A percentile compares a stretch with the other conserved stretches of the same genome.
Conservation (phyloP, 2,329 filamentous ascomycete species). For the Zymoseptoria pseudotritici region DNA sequence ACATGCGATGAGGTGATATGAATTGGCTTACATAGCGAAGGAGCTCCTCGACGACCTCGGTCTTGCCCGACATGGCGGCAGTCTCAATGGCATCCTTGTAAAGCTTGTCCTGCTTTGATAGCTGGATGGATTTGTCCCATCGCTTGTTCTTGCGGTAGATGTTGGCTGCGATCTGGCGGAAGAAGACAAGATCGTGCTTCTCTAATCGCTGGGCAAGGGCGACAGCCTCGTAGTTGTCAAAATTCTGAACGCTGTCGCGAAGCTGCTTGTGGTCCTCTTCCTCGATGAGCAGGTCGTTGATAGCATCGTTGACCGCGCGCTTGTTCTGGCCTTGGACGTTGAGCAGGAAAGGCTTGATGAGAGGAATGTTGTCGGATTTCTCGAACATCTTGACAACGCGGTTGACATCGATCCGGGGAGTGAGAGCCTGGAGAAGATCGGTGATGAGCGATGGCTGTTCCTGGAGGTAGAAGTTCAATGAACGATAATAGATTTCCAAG, state of each 20-base stretch:
- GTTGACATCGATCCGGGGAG: slow-evolving; percentile 93
- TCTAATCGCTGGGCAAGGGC: slow-evolving; percentile 87
- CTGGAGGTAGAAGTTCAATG: slow-evolving; percentile 93
- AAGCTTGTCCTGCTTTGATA: slow-evolving; percentile 98
- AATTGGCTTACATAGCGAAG: slow-evolving; percentile 80
- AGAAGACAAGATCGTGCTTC: slow-evolving; percentile 97
- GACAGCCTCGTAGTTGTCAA: slow-evolving; percentile 97
- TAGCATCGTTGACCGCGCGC: slow-evolving; percentile 93
- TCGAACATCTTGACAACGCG: slow-evolving; percentile 99
- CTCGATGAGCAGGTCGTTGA: slow-evolving; percentile 95
- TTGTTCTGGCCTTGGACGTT: slow-evolving; percentile 97
- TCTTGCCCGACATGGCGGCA: slow-evolving; percentile 81
- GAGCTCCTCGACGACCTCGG: slow-evolving; percentile 89
- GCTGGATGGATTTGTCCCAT: slow-evolving; percentile 96
- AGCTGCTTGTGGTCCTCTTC: slow-evolving; percentile 99
- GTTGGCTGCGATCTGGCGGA: slow-evolving; percentile 94
- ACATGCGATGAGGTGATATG: neutral
- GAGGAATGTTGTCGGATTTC: slow-evolving; percentile 92
- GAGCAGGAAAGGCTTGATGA: slow-evolving; percentile 97
- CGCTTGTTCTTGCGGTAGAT: slow-evolving; percentile 99
- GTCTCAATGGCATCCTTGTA: slow-evolving; percentile 99
- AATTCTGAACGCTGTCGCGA: slow-evolving; percentile 94
- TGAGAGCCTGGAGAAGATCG: slow-evolving; percentile 86
- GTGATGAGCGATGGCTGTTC: slow-evolving; percentile 93
- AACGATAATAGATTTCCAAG: slow-evolving; percentile 97